phyloP scores from a whole-genome alignment of 306 rosid genomes.

The Calophaca sinica region DNA sequence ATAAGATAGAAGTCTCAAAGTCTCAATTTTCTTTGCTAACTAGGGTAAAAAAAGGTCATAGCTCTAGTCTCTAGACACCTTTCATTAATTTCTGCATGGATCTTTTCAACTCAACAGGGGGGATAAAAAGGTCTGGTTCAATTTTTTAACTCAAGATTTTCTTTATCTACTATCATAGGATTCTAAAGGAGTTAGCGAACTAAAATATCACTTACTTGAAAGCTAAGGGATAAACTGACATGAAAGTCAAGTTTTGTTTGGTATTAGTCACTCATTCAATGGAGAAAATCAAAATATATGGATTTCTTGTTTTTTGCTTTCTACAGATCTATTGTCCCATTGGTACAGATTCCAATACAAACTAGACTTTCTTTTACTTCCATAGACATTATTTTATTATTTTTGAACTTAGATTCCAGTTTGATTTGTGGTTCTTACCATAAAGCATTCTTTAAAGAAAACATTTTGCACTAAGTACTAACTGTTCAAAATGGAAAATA shows the following conservation, averaged over 20 bases:
- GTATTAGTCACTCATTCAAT: neutral
- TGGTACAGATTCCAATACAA: conserved; percentile 6
- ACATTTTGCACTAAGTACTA: neutral
- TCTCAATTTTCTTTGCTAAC: conserved; percentile 13
- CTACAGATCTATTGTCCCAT: neutral
- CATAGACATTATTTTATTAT: neutral
- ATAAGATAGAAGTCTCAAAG: neutral
- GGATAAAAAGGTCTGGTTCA: neutral
- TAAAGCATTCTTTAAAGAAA: neutral
- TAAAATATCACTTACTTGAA: conserved; percentile 41
- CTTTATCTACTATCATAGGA: neutral
- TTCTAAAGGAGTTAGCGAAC: conserved; percentile 7
- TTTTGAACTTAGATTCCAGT: neutral
- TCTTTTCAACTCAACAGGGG: conserved; percentile 1
- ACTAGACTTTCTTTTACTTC: neutral
- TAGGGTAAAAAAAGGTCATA: neutral
- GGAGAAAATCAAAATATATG: conserved; percentile 13
- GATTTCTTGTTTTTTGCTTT: neutral
- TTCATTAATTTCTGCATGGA: neutral
- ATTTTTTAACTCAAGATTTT: neutral
- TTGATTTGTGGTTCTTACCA: conserved; percentile 5
- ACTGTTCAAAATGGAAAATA: neutral
- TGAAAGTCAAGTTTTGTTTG: conserved; percentile 41
- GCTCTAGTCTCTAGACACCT: neutral
- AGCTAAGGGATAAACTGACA: conserved; percentile 18